Conservation (phyloP, 2,329 filamentous ascomycete genomes). For the Ophiostoma fasciatum region DNA sequence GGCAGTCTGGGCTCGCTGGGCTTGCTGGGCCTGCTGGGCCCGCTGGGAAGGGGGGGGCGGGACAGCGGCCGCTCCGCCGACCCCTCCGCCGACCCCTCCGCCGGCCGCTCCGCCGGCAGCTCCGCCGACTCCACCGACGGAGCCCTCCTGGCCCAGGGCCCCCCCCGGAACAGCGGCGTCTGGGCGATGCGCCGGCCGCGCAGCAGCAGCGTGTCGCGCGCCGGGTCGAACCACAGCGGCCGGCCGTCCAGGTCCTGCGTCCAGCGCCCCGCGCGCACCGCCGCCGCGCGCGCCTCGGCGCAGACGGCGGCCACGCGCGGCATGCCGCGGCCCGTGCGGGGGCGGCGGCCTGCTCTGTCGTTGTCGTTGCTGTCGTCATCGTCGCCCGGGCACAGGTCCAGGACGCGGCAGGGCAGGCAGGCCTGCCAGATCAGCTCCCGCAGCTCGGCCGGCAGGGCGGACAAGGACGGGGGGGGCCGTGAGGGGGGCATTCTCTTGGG, state of each 20-base stretch:
- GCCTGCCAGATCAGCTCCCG: constrained; percentile 3
- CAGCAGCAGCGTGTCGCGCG: constrained; percentile 6
- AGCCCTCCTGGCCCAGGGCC: no score
- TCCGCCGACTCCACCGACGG: no score
- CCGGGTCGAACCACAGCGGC: constrained; percentile 5
- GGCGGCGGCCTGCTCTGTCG: background rate
- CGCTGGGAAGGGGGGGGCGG: no score
- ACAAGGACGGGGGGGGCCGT: no score
- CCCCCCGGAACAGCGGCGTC: no score
- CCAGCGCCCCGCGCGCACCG: constrained; percentile 2
- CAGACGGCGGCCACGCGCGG: constrained; percentile 3
- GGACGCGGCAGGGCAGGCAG: constrained; percentile 4
- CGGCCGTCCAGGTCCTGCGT: background rate
- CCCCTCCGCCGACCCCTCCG: no score
- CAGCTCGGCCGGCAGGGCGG: constrained; percentile 4
- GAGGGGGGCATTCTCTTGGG: no score
- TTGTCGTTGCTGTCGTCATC: background rate
- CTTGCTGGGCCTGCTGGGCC: no score
- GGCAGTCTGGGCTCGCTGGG: background rate
- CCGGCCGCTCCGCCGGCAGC: no score
- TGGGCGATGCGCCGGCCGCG: no score
- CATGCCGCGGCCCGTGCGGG: background rate
- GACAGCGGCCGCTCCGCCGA: no score
- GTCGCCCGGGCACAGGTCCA: constrained; percentile 1
- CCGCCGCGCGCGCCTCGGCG: constrained; percentile 1